These are phyloP conservation scores for Boeremia lycopersici DNA, from an alignment of 2,329 filamentous ascomycete species.

Conservation along the genomic window DNA sequence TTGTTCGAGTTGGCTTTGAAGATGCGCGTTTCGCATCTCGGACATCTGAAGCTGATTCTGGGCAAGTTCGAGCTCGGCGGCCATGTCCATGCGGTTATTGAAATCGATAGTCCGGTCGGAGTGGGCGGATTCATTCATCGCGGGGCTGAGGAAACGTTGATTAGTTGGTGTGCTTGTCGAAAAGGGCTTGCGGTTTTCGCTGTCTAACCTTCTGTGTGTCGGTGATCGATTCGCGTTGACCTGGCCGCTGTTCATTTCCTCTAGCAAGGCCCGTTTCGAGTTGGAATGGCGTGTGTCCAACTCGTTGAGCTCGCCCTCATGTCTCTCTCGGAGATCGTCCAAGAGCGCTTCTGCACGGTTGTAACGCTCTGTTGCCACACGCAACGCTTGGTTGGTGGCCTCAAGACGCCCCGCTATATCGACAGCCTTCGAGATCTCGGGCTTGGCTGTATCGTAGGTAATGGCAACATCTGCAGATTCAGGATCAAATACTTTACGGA, in stretches of 20 bases:
- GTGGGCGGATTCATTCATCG: conserved; percentile 75
- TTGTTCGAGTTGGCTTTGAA: conserved; percentile 84
- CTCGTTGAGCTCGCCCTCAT: conserved; percentile 73
- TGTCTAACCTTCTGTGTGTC: conserved; percentile 68
- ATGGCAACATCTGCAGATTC: conserved; percentile 69
- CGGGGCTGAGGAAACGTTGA: conserved; percentile 70
- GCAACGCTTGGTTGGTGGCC: conserved; percentile 84
- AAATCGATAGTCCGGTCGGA: conserved; percentile 88
- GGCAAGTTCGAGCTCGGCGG: conserved; percentile 86
- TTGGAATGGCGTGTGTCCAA: conserved; percentile 65
- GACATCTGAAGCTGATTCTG: conserved; percentile 93
- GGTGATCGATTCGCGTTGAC: conserved; percentile 68
- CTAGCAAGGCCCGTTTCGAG: conserved; percentile 75
- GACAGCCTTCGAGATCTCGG: conserved; percentile 69
- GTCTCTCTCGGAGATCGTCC: conserved; percentile 74
- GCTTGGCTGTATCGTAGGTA: conserved; percentile 70
- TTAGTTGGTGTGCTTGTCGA: conserved; percentile 77
- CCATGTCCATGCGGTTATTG: conserved; percentile 89
- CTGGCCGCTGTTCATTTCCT: conserved; percentile 87
- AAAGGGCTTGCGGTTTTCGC: conserved; percentile 65
- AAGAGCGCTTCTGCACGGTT: conserved; percentile 83
- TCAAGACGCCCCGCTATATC: conserved; percentile 87
- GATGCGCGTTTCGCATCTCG: conserved; percentile 93
- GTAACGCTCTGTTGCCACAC: conserved; percentile 80
- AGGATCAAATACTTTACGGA: conserved; percentile 88